Percentiles rank a stretch among this genome's conserved stretches.
phyloP scores from a whole-genome alignment of 139 green algal species.

The Chlorella sp. region DNA sequence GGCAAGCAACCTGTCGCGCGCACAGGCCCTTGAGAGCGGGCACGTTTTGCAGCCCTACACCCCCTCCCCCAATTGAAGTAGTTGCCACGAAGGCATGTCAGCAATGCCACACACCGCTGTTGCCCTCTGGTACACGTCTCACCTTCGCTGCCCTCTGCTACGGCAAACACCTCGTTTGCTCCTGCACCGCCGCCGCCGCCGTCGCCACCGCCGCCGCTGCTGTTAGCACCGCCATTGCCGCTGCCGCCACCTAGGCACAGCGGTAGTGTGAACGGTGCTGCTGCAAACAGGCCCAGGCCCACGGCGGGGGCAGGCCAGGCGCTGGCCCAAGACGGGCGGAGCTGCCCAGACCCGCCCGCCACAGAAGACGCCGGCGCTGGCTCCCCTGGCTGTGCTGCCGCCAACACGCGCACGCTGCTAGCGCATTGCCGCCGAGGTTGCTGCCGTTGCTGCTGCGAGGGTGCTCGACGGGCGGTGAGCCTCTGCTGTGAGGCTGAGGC shows the following conservation, averaged over 20 bases:
- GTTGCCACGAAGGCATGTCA: not conserved
- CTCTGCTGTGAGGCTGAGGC: not conserved
- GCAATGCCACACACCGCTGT: not conserved
- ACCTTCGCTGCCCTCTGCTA: slow-evolving; percentile 47
- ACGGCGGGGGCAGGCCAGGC: too few species aligned
- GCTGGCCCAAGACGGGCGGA: not conserved
- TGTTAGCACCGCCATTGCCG: slow-evolving; percentile 39
- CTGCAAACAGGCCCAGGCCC: not conserved
- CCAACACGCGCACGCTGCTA: not conserved
- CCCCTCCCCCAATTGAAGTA: not conserved
- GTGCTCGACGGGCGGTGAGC: not conserved
- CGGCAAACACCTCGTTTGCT: slow-evolving; percentile 30
- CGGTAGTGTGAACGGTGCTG: slow-evolving; percentile 1
- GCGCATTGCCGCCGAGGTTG: slow-evolving; percentile 3
- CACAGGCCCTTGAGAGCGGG: not conserved
- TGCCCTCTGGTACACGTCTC: not conserved
- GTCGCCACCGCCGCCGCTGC: slow-evolving; percentile 51
- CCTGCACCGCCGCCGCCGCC: slow-evolving; percentile 48
- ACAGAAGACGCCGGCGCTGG: not conserved
- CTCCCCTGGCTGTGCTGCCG: not conserved
- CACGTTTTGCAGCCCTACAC: not conserved
- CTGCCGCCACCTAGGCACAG: slow-evolving; percentile 35
- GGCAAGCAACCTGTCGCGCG: not conserved
- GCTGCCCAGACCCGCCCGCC: not conserved
- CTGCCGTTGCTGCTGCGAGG: not conserved